A percentile compares a stretch with the other conserved stretches of the same genome.
Evolutionary conservation across 495 filamentous ascomycete genomes (phyloP).

Genomic region (Delitschia confertaspora): DNA sequence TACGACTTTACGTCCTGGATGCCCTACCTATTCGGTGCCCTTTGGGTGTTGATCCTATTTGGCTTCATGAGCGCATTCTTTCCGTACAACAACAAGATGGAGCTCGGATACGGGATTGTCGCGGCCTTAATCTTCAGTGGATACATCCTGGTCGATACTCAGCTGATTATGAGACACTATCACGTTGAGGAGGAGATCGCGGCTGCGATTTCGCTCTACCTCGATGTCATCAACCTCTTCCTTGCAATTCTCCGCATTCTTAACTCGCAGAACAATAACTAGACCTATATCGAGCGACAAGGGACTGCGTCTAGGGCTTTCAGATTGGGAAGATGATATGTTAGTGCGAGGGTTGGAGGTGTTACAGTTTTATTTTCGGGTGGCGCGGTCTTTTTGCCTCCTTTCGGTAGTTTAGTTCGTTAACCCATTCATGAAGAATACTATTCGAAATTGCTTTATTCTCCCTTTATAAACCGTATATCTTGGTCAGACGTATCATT

Average conservation of each 20-base stretch:
- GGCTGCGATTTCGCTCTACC: slow-evolving; percentile 86
- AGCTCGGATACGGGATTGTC: slow-evolving; percentile 74
- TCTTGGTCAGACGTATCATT: no score
- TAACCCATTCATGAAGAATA: no score
- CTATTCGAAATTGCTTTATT: no score
- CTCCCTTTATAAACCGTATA: no score
- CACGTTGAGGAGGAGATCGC: slow-evolving; percentile 99
- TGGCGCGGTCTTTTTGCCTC: no score
- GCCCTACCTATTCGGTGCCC: slow-evolving; percentile 82
- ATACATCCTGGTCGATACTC: slow-evolving; percentile 93
- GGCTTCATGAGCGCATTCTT: slow-evolving; percentile 85
- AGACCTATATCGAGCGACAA: no score
- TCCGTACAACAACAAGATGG: slow-evolving; percentile 63
- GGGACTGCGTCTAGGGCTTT: no score
- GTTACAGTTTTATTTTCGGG: no score
- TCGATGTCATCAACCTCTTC: slow-evolving; percentile 97
- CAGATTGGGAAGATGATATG: background rate
- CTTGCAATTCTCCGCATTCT: slow-evolving; percentile 83
- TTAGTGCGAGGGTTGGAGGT: no score
- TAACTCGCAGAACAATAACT: slow-evolving; percentile 83
- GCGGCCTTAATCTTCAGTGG: slow-evolving; percentile 81
- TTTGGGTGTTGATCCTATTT: slow-evolving; percentile 87
- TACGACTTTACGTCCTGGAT: slow-evolving; percentile 97
- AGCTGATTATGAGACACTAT: slow-evolving; percentile 87
- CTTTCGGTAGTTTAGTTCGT: no score